Evolutionary conservation across 2,329 filamentous ascomycete genomes (phyloP), one percentile per base, ranked within the genome.

Genomic region (Remersonia thermophila): DNA sequence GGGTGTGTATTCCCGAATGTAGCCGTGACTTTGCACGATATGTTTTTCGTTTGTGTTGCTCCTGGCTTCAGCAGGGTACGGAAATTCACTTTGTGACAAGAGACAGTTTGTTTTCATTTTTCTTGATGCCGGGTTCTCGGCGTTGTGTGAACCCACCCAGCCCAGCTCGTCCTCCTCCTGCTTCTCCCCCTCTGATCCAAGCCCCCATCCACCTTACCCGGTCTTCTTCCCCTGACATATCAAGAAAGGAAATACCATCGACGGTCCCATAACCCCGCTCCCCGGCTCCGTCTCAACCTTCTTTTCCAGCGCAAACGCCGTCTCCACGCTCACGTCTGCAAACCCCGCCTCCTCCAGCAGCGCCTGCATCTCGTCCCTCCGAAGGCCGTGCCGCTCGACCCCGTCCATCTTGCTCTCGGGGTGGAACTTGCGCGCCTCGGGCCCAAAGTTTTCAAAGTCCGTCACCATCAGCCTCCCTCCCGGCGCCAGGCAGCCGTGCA

Each of bases 371-470:
- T 61, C 61, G 1, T 43, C 47, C 20, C 54, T 52, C 17, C 54
- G 49, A 27, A 74, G 63, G 1, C 71, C 71, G 49, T 74, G 68
- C 33, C 66, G 52, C 52, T 71, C 66, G 2, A 74, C 70, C 2
- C 68, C 69, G 0, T 57, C 57, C 59, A 72, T 63, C 51, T 69
- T 71, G 15, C 47, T 47, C 45, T 61, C 55, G 0, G 70, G 63
- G 51, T 76, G 71, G 45, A 74, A 75, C 32, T 52, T 53, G 23
- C 62, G 55, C 2, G 69, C 66, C 30, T 65, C 63, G 0, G 62
- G 61, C 0, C 71, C 71, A 48, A 66, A 67, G 43, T 74, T 63
- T 47, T 75, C 69, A 48, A 67, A 76, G 46, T 75, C 71, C 2
- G 70, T 75, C 44, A 75, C 51, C 2, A 66, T 66, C 1, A 73